phyloP scores from a whole-genome alignment of 352 stramenopile species.

The Pythium dissotocum region DNA sequence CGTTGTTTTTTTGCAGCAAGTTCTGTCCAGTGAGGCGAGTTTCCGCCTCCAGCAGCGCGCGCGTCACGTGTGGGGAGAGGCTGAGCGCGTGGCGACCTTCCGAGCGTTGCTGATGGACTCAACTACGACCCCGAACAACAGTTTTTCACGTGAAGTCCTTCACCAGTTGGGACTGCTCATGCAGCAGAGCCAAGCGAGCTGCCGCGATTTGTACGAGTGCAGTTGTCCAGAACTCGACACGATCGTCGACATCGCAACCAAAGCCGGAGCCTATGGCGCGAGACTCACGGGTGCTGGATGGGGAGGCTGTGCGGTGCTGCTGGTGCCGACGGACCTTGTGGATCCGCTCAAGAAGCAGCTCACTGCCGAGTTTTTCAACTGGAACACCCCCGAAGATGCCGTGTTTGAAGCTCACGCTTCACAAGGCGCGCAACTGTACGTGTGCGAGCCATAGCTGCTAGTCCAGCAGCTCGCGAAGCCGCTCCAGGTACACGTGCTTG shows the following conservation, averaged over 20 bases:
- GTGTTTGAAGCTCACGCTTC: constrained; percentile 37
- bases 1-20: constrained; percentile 1
- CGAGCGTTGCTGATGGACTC: constrained; percentile 23
- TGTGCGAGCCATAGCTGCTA: neutral
- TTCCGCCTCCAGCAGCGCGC: constrained; percentile 64
- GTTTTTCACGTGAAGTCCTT: neutral
- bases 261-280: constrained; percentile 58
- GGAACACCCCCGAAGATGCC: neutral
- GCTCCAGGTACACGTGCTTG: constrained; percentile 61
- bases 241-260: constrained; percentile 48
- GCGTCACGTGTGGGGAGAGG: constrained; percentile 71
- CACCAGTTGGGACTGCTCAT: constrained; percentile 65
- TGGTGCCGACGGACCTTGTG: constrained; percentile 31
- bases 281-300: constrained; percentile 82
- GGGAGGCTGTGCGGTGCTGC: constrained; percentile 75
- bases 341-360: constrained; percentile 3
- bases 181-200: constrained; percentile 65
- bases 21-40: neutral
- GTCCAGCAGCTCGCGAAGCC: constrained; percentile 24
- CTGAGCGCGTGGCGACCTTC: constrained; percentile 62
- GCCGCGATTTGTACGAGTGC: constrained; percentile 71
- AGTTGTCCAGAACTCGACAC: constrained; percentile 70
- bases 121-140: constrained; percentile 7
- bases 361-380: constrained; percentile 3
- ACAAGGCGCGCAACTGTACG: constrained; percentile 23